Conservation (phyloP, 805 yeast genomes). For the Sugiyamaella lignohabitans region DNA sequence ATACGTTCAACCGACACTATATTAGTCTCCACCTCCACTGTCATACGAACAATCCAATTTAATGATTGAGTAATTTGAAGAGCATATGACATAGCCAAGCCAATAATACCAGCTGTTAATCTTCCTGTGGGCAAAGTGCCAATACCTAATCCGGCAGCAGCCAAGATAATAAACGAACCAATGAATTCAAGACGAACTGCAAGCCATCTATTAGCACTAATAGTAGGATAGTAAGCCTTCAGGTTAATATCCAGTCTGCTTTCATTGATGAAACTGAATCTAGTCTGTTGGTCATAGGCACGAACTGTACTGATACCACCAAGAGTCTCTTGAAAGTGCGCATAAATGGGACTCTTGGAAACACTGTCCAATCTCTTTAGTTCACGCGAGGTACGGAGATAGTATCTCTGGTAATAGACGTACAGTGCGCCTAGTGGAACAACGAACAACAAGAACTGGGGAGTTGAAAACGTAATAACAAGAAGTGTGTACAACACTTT, state of each 20-base stretch:
- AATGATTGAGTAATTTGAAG: constrained; percentile 86
- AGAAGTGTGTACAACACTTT: constrained; percentile 56
- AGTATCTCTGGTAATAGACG: constrained; percentile 63
- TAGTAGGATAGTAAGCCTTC: constrained; percentile 87
- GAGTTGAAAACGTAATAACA: constrained; percentile 81
- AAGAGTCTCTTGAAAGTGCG: constrained; percentile 77
- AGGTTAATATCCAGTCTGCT: constrained; percentile 70
- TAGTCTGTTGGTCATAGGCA: constrained; percentile 59
- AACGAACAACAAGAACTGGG: constrained; percentile 72
- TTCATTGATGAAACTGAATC: constrained; percentile 55
- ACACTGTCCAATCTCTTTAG: constrained; percentile 68
- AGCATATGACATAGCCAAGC: constrained; percentile 89
- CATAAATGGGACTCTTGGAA: constrained; percentile 70
- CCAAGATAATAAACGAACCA: constrained; percentile 82
- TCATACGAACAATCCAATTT: constrained; percentile 98
- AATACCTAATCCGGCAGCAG: constrained; percentile 79
- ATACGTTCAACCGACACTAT: constrained; percentile 92
- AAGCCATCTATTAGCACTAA: constrained; percentile 94
- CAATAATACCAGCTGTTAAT: constrained; percentile 85
- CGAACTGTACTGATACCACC: constrained; percentile 72
- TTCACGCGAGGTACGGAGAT: constrained; percentile 68
- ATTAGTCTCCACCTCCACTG: constrained; percentile 96
- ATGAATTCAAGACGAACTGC: constrained; percentile 89
- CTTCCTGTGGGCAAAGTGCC: constrained; percentile 59
- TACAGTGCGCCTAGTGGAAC: constrained; percentile 62